phyloP scores from a whole-genome alignment of 805 yeast genomes.

The Clavispora asparagi region DNA sequence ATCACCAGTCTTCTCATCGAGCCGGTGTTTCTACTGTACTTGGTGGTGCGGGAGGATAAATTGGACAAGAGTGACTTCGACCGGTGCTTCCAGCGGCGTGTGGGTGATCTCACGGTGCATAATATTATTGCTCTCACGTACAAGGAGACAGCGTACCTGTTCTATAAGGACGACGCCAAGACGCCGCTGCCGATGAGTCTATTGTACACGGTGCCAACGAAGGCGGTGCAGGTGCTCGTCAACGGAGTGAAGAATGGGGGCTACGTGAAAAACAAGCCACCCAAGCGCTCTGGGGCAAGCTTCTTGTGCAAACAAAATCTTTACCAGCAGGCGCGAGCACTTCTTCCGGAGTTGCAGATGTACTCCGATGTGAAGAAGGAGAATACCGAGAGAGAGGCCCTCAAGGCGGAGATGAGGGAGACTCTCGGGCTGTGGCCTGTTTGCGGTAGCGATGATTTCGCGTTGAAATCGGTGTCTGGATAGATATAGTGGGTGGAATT shows the following conservation, averaged over 20 bases:
- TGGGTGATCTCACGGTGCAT: conserved; percentile 5
- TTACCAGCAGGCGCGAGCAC: conserved; percentile 6
- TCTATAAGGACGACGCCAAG: conserved; percentile 15
- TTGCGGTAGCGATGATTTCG: conserved; percentile 42
- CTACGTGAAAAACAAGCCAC: conserved; percentile 38
- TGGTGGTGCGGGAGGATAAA: conserved; percentile 42
- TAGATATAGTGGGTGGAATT: too few species aligned
- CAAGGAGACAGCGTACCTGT: conserved; percentile 18
- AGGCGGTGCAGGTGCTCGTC: conserved; percentile 37
- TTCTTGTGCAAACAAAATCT: conserved; percentile 27
- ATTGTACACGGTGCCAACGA: conserved; percentile 19
- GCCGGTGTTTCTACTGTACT: conserved; percentile 39
- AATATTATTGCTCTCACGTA: conserved; percentile 19
- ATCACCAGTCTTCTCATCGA: conserved; percentile 33
- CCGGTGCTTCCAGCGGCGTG: conserved; percentile 38
- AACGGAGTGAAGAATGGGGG: conserved; percentile 62
- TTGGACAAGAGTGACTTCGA: conserved; percentile 22
- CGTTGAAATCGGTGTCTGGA: neutral
- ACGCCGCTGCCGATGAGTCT: conserved; percentile 30
- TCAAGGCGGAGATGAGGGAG: conserved; percentile 23
- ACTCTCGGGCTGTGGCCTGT: conserved; percentile 43
- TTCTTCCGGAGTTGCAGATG: conserved; percentile 6
- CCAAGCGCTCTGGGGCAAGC: conserved; percentile 42
- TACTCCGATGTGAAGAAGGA: conserved; percentile 14
- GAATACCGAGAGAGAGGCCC: conserved; percentile 20